Evolutionary conservation across 108 stramenopile genomes (phyloP), one percentile per base, ranked within the genome.

Genomic region (Pelagomonas calceolata): DNA sequence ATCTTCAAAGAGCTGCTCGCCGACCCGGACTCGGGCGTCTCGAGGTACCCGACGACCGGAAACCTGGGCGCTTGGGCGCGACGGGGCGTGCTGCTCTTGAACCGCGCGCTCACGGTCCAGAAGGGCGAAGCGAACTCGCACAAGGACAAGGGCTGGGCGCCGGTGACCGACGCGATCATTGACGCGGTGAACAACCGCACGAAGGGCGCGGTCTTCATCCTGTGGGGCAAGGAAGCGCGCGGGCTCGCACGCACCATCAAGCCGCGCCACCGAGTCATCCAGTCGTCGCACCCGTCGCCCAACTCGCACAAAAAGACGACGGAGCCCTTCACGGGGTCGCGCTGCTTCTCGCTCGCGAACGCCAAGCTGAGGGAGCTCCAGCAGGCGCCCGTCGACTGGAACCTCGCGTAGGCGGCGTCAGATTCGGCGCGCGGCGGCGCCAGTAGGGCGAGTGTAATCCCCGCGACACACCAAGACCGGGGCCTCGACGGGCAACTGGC

Each of bases 141-240:
- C 79, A 64, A 85, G 65, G 87, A 86, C 26, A 80, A 82, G 72
- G 97, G 98, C n/a, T 99, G 98, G 98, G 95, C 97, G 74, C 76
- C 83, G n/a, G 94, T 98, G 71, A 96, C 98, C 7, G 93, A 96
- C 71, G 87, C 82, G 34, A 85, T 95, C 35, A 83, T 99, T 63
- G 76, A 85, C 31, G 82, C 76, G 17, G 74, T 95, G 45, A 81
- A 84, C 79, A 67, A 71, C 34, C 76, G 77, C 64, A 77, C 68
- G 36, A 81, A 67, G 32, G 91, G 88, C n/a, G 81, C 95, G 4
- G 98, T 98, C 1, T 99, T 94, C 73, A 64, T 99, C 43, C 81
- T 98, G 37, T 99, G 98, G 98, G 98, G 98, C 1, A 95, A 93
- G 80, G 94, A 94, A 1, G 96, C 97, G 31, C 81, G 87, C 46